A percentile compares a stretch with the other conserved stretches of the same genome.
phyloP scores from a whole-genome alignment of 805 yeast species.

The Scheffersomyces ergatensis region DNA sequence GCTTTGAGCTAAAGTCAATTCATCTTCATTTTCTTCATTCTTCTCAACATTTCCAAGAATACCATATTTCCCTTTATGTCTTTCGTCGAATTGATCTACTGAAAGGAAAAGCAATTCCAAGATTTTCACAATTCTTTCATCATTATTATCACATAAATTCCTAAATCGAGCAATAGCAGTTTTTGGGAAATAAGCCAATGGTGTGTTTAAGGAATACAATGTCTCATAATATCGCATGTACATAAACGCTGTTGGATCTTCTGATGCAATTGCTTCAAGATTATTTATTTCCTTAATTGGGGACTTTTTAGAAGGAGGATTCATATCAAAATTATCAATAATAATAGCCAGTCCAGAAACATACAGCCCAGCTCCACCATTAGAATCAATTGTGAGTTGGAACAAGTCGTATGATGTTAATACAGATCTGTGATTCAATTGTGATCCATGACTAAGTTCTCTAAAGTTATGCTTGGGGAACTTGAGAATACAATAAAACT shows the following conservation, averaged over 20 bases:
- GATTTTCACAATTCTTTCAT: slow-evolving; percentile 12
- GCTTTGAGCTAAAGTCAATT: background rate
- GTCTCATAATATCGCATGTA: slow-evolving; percentile 31
- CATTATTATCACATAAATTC: slow-evolving; percentile 35
- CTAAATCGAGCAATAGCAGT: slow-evolving; percentile 48
- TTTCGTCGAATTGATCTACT: slow-evolving; percentile 37
- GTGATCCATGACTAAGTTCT: background rate
- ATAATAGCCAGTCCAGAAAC: background rate
- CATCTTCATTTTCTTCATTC: background rate
- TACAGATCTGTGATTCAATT: background rate
- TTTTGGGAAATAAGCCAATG: slow-evolving; percentile 43
- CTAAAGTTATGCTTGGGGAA: background rate
- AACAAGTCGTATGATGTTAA: too few species aligned
- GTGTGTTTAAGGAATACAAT: slow-evolving; percentile 37
- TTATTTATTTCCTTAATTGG: background rate
- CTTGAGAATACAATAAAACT: slow-evolving; percentile 10
- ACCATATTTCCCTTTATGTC: slow-evolving; percentile 30
- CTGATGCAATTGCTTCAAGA: background rate
- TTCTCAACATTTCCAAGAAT: background rate
- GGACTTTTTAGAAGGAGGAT: background rate
- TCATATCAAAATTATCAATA: background rate
- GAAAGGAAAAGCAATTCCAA: slow-evolving; percentile 30
- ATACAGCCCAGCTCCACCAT: background rate
- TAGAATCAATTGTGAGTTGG: background rate
- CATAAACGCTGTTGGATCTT: slow-evolving; percentile 29